A percentile compares a stretch with the other conserved stretches of the same genome.
These are phyloP conservation scores for Babesia sp. DNA, from an alignment of 169 alveolate species.

Conservation along the genomic window DNA sequence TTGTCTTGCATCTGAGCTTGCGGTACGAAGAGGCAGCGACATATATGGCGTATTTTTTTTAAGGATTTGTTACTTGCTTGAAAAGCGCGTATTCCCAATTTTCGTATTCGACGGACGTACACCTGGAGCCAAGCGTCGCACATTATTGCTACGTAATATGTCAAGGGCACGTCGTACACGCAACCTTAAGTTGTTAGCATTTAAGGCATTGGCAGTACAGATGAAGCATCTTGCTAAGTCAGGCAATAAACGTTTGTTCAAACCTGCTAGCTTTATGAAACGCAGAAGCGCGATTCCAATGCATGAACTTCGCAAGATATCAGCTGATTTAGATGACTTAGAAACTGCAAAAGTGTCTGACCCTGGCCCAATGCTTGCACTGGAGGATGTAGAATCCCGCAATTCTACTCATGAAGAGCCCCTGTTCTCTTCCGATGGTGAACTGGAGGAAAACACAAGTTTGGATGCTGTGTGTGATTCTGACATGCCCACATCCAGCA, in stretches of 20 bases:
- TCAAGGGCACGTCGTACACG: constrained; percentile 29
- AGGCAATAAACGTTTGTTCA: constrained; percentile 21
- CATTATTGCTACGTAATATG: constrained; percentile 78
- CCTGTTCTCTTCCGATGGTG: constrained; percentile 32
- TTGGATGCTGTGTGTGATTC: background rate
- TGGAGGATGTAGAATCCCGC: background rate
- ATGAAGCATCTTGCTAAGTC: constrained; percentile 34
- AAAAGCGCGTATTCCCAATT: constrained; percentile 87
- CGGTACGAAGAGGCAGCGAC: constrained; percentile 46
- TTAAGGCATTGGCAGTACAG: constrained; percentile 53
- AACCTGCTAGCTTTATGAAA: constrained; percentile 22
- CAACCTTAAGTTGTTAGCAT: constrained; percentile 57
- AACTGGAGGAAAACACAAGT: constrained; percentile 12
- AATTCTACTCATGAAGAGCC: background rate
- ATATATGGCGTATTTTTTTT: constrained; percentile 78
- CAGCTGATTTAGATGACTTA: constrained; percentile 2
- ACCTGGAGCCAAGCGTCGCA: constrained; percentile 84
- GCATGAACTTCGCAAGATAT: constrained; percentile 1
- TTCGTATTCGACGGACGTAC: constrained; percentile 90
- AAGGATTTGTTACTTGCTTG: constrained; percentile 86
- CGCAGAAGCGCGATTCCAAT: background rate
- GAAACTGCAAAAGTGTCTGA: background rate
- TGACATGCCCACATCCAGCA: background rate
- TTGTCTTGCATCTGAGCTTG: constrained; percentile 62
- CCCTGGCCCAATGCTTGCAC: constrained; percentile 1